Evolutionary conservation across 768 basidiomycete species (phyloP), one percentile per base, ranked within the genome.

Genomic region (Podaxis sp.): DNA sequence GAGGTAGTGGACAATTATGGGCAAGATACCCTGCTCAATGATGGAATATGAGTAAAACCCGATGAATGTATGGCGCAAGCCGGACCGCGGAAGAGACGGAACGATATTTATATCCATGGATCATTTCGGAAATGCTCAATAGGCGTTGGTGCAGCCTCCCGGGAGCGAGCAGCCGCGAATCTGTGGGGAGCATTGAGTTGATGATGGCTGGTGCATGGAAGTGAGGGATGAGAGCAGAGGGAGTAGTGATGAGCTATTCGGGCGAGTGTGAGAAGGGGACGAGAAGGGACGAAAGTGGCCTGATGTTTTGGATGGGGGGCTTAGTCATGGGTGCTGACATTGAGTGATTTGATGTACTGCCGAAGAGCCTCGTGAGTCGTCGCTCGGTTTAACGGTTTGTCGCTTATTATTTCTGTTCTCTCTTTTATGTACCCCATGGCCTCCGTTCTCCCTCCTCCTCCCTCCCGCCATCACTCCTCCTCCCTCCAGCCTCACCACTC

Each of bases 401-500:
- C 40, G 49, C 17, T 50, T 26, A 46, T 38, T 49, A 26, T 50
- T 55, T 17, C 30, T 33, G 30, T 33, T 33, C 22, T 59, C n/a
- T 55, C 57, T 51, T 53, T 52, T 65, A 60, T 59, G 33, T 36
- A 58, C 55, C 26, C 41, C 51, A 64, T 65, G 60, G 33, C 50
- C 52, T 59, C 65, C 49, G 51, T 64, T 33, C 64, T 66, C n/a
- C 64, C 67, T 28, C 50, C 68, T 44, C 71, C 75, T 64, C 82
- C 83, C 41, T 74, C 74, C 68, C 83, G 84, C 69, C 77, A 77
- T 69, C 84, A 85, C 60, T 84, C 87, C 0, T 87, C 83, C 51
- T 88, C 87, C 49, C 84, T 84, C 26, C 83, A 78, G 56, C 80
- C 87, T 50, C 72, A 84, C 67, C 72, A 75, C 66, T 77, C 85